A percentile compares a stretch with the other conserved stretches of the same genome.
These are phyloP conservation scores for Carex pumila DNA, from an alignment of 176 grass and related monocot genomes.

Conservation along the genomic window DNA sequence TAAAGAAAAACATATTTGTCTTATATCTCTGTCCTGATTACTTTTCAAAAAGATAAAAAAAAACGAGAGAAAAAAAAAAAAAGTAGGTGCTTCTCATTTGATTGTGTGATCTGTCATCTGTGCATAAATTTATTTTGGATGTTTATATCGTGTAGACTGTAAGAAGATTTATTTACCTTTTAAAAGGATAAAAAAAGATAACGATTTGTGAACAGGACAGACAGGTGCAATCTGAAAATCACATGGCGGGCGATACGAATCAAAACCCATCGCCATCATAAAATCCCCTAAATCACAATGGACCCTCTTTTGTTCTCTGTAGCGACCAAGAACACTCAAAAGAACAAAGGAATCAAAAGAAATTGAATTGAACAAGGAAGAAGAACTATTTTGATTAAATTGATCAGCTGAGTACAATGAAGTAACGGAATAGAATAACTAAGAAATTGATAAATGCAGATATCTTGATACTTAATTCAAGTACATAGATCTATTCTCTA, in stretches of 20 bases:
- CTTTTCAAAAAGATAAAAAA: neutral
- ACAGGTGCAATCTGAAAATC: conserved; percentile 4
- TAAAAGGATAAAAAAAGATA: neutral
- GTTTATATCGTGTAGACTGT: neutral
- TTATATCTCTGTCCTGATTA: neutral
- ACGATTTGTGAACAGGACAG: neutral
- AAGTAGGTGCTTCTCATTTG: neutral
- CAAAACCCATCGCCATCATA: conserved; percentile 18
- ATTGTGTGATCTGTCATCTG: neutral
- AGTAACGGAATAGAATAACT: no score
- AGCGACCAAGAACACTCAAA: no score
- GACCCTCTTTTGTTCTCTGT: conserved; percentile 9
- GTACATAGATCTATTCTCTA: no score
- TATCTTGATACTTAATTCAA: no score
- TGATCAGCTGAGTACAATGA: no score
- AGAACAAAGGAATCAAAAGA: no score
- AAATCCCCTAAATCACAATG: conserved; percentile 34
- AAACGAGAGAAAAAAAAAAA: neutral
- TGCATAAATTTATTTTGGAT: neutral
- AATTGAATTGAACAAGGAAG: no score
- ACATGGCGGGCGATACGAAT: conserved; percentile 17
- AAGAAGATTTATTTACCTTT: neutral
- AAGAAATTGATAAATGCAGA: no score
- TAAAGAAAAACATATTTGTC: neutral
- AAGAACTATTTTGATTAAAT: no score